Evolutionary conservation across 78 protist species (phyloP).

Genomic region (Planoprotostelium fungivorum): DNA sequence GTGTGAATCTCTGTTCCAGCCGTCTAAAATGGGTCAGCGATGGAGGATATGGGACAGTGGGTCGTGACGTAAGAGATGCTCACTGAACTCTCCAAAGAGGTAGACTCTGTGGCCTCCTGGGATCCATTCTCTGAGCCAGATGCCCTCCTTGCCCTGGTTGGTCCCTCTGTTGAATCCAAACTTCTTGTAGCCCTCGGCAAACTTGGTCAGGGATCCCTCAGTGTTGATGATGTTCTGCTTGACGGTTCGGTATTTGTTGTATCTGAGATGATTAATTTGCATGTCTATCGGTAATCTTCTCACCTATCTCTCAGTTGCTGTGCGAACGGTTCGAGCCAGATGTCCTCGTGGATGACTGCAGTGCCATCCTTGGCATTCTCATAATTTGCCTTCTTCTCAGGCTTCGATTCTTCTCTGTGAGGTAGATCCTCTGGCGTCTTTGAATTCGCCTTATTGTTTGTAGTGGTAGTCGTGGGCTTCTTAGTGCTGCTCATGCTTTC

Average conservation of each 20-base stretch:
- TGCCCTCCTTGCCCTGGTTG: slow-evolving; percentile 15
- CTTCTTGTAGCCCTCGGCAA: slow-evolving; percentile 48
- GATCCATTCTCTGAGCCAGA: slow-evolving; percentile 58
- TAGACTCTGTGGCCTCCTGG: slow-evolving; percentile 45
- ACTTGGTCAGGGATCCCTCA: slow-evolving; percentile 52
- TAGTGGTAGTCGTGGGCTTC: no score
- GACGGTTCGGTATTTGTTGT: not conserved
- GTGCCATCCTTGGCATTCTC: slow-evolving; percentile 62
- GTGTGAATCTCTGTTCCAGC: slow-evolving; percentile 65
- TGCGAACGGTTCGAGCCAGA: slow-evolving; percentile 62
- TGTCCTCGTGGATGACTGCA: slow-evolving; percentile 37
- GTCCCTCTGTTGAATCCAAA: slow-evolving; percentile 41
- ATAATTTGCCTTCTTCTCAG: slow-evolving; percentile 8
- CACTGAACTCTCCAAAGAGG: slow-evolving; percentile 55
- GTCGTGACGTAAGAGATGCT: not conserved
- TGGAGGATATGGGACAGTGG: not conserved
- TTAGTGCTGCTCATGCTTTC: no score
- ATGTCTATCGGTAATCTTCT: slow-evolving; percentile 1
- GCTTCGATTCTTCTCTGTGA: no score
- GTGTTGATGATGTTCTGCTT: slow-evolving; percentile 3
- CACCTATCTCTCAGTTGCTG: slow-evolving; percentile 5
- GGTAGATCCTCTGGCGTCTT: no score
- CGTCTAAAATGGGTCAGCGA: no score
- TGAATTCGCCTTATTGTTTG: no score
- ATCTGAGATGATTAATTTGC: slow-evolving; percentile 5